Percentiles rank a stretch among this genome's conserved stretches.
These are phyloP conservation scores for Lithospermum erythrorhizon DNA, from an alignment of 257 asterid species.

Conservation along the genomic window DNA sequence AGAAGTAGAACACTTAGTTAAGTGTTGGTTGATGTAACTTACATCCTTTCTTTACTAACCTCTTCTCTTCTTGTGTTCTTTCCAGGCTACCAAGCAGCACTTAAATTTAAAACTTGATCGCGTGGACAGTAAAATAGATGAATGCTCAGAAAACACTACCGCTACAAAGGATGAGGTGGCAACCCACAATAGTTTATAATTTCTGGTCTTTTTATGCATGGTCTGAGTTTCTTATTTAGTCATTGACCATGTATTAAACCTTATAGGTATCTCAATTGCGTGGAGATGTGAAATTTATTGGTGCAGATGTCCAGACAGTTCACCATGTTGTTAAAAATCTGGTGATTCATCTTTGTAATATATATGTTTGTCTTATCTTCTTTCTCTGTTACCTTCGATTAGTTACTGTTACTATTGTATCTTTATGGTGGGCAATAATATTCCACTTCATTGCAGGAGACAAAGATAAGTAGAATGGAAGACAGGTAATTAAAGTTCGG, in stretches of 20 bases:
- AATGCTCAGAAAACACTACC: constrained; percentile 41
- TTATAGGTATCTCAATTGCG: constrained; percentile 50
- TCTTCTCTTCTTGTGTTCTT: constrained; percentile 12
- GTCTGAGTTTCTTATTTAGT: constrained; percentile 8
- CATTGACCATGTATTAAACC: constrained; percentile 10
- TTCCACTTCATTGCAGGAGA: constrained; percentile 42
- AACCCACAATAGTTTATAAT: constrained; percentile 8
- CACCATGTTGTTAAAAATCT: constrained; percentile 60
- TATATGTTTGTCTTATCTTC: constrained; percentile 8
- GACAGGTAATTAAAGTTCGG: constrained; percentile 44
- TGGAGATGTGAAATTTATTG: constrained; percentile 50
- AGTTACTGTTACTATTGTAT: constrained; percentile 2
- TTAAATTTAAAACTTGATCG: constrained; percentile 60
- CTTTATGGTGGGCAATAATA: constrained; percentile 15
- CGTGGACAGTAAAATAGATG: constrained; percentile 66
- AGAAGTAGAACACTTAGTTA: neutral
- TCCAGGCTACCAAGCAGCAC: constrained; percentile 63
- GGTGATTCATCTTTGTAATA: constrained; percentile 34
- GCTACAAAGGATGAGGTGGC: constrained; percentile 64
- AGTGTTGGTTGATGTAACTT: neutral
- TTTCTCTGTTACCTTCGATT: constrained; percentile 4
- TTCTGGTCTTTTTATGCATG: constrained; percentile 4
- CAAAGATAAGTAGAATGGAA: constrained; percentile 62
- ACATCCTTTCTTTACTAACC: neutral
- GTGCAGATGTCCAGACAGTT: constrained; percentile 51